These are phyloP conservation scores for Gossypioides kirkii DNA, from an alignment of 345 rosid species.

Conservation along the genomic window DNA sequence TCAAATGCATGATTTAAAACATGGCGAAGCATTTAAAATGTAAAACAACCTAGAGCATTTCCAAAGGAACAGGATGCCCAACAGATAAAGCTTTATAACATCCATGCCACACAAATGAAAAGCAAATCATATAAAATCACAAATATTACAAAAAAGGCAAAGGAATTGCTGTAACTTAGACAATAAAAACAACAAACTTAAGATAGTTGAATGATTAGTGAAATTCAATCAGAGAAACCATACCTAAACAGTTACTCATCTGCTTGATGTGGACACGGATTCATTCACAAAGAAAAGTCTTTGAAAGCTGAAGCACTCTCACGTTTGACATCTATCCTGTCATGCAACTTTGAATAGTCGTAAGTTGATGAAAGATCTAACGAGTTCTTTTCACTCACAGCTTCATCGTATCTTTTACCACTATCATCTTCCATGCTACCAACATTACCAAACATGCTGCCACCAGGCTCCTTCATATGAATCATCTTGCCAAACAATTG, in stretches of 20 bases:
- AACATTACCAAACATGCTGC: slow-evolving; percentile 45
- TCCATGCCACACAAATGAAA: neutral
- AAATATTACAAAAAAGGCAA: neutral
- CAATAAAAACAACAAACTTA: neutral
- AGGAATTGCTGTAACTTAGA: neutral
- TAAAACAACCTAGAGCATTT: neutral
- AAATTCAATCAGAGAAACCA: slow-evolving; percentile 5
- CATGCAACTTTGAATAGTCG: slow-evolving; percentile 31
- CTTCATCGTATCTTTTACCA: slow-evolving; percentile 44
- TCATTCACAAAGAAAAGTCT: slow-evolving; percentile 29
- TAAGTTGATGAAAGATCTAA: slow-evolving; percentile 37
- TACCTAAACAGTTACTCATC: slow-evolving; percentile 47
- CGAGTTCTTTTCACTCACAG: slow-evolving; percentile 26
- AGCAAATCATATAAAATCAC: neutral
- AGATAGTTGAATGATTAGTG: neutral
- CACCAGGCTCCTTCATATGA: slow-evolving; percentile 43
- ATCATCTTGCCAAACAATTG: slow-evolving; percentile 81
- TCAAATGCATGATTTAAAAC: neutral
- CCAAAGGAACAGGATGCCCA: neutral
- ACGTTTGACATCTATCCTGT: slow-evolving; percentile 33
- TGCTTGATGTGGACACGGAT: slow-evolving; percentile 20
- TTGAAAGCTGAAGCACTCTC: slow-evolving; percentile 31
- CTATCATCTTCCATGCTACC: slow-evolving; percentile 45
- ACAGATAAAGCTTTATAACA: neutral
- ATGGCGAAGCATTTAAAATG: neutral